Percentiles rank a stretch among this genome's conserved stretches.
Conservation (phyloP, 768 basidiomycete species). For the Imleria badia region DNA sequence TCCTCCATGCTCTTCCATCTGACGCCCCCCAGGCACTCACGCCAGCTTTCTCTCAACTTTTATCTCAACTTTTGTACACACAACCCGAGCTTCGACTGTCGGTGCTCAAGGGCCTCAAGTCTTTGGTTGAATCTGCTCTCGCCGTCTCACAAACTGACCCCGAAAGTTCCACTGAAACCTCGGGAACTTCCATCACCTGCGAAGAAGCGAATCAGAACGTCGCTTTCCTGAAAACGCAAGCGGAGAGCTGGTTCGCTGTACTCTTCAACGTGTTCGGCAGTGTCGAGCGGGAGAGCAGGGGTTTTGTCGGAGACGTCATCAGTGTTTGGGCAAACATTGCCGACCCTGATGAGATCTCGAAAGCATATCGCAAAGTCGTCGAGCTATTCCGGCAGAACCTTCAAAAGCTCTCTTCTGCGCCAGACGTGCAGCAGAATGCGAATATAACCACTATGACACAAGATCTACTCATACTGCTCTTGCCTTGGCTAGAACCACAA, state of each 20-base stretch:
- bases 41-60: conserved; percentile 77
- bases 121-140: conserved; percentile 78
- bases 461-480: conserved; percentile 83
- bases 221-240: conserved; percentile 69
- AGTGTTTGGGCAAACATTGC: conserved; percentile 84
- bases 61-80: conserved; percentile 90
- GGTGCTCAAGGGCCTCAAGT: conserved; percentile 78
- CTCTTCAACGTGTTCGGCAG: conserved; percentile 96
- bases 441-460: conserved; percentile 62
- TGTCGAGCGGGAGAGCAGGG: conserved; percentile 69
- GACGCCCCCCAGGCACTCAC: conserved; percentile 58
- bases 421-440: conserved; percentile 35
- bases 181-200: conserved; percentile 43
- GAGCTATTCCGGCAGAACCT: conserved; percentile 69
- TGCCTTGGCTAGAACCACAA: conserved; percentile 65
- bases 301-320: conserved; percentile 86
- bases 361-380: conserved; percentile 77
- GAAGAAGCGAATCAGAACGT: conserved; percentile 67
- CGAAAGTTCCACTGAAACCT: conserved; percentile 28
- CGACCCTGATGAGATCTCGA: conserved; percentile 72
- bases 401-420: conserved; percentile 35
- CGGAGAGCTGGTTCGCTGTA: conserved; percentile 92
- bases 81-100: conserved; percentile 82
- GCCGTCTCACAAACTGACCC: conserved; percentile 41
- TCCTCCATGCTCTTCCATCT: not conserved